Percentiles rank a stretch among this genome's conserved stretches.
Conservation (phyloP, 2,329 filamentous ascomycete genomes). For the Phialocephala subalpina region DNA sequence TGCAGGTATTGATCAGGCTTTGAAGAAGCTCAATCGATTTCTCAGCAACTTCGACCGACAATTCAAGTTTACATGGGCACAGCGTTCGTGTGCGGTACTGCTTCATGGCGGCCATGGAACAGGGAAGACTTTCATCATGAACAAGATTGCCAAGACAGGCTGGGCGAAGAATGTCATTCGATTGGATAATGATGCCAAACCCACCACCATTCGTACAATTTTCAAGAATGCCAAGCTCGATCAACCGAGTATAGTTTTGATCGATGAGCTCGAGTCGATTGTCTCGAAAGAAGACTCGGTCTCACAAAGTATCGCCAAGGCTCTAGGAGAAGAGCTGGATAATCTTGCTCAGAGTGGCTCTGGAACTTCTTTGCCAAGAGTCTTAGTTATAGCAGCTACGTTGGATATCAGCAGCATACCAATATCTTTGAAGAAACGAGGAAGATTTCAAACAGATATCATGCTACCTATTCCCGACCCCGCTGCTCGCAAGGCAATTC, state of each 20-base stretch:
- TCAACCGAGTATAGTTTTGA: constrained; percentile 79
- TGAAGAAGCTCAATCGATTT: constrained; percentile 71
- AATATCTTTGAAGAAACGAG: constrained; percentile 67
- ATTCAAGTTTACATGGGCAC: constrained; percentile 36
- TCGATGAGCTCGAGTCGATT: constrained; percentile 80
- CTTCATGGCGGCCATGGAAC: constrained; percentile 85
- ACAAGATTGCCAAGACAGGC: constrained; percentile 69
- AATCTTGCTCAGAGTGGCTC: constrained; percentile 51
- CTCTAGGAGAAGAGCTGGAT: constrained; percentile 63
- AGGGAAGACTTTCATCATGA: constrained; percentile 80
- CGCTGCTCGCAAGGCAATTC: constrained; percentile 74
- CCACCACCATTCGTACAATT: constrained; percentile 66
- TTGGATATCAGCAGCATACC: constrained; percentile 78
- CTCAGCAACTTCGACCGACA: constrained; percentile 62
- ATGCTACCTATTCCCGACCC: constrained; percentile 81
- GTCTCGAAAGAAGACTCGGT: constrained; percentile 66
- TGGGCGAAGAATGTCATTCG: constrained; percentile 74
- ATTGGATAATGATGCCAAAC: constrained; percentile 64
- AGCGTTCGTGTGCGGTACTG: constrained; percentile 49
- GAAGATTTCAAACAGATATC: constrained; percentile 73
- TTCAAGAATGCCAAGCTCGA: constrained; percentile 74
- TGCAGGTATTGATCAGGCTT: constrained; percentile 72
- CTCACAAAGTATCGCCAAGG: constrained; percentile 57
- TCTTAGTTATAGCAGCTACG: constrained; percentile 80
- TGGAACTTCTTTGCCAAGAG: constrained; percentile 51